Percentiles rank a stretch among this genome's conserved stretches.
These are phyloP conservation scores for Penicillium brevicompactum DNA, from an alignment of 2,329 filamentous ascomycete genomes.

Conservation along the genomic window DNA sequence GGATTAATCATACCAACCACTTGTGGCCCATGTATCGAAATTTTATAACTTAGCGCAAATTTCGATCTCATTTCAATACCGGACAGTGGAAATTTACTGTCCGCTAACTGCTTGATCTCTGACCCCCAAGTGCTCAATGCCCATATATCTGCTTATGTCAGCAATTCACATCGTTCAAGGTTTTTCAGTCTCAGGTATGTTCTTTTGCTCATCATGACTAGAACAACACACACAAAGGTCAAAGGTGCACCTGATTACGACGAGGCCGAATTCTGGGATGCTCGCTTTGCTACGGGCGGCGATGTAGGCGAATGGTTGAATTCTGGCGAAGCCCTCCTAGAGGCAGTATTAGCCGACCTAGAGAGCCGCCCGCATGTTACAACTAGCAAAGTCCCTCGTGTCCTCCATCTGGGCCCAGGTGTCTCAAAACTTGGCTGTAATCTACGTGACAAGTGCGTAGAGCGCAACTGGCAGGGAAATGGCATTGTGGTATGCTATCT, in stretches of 20 bases:
- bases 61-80: neutral
- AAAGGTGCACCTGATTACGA: constrained; percentile 38
- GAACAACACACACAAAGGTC: constrained; percentile 20
- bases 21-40: neutral
- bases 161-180: neutral
- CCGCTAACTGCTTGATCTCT: neutral
- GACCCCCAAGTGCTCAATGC: neutral
- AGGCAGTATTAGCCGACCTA: constrained; percentile 28
- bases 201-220: constrained; percentile 16
- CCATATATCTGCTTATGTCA: neutral
- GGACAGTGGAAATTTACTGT: neutral
- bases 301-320: constrained; percentile 44
- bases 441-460: constrained; percentile 30
- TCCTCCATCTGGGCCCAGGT: constrained; percentile 39
- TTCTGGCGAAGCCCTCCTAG: constrained; percentile 34
- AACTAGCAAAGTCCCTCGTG: constrained; percentile 18
- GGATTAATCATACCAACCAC: constrained; percentile 33
- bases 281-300: constrained; percentile 35
- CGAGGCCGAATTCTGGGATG: constrained; percentile 35
- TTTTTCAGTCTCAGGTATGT: neutral
- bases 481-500: constrained; percentile 34
- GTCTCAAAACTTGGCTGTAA: constrained; percentile 35
- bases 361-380: constrained; percentile 14
- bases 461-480: constrained; percentile 30
- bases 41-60: neutral